Conservation (phyloP, 2,329 filamentous ascomycete genomes). For the Hypoxylon sp. region DNA sequence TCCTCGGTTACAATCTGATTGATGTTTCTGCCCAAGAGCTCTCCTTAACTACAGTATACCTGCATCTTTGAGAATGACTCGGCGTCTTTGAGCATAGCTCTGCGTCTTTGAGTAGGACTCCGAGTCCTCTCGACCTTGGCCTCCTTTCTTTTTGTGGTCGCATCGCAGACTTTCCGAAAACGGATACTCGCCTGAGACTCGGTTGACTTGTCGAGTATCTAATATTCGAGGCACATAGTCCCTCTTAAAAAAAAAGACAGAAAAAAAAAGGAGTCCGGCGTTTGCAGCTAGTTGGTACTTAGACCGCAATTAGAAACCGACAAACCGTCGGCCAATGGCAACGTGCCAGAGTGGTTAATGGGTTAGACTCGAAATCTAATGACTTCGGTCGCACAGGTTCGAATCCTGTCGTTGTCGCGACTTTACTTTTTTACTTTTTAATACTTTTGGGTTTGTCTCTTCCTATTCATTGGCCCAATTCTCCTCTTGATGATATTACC, state of each 20-base stretch:
- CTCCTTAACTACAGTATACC: background rate
- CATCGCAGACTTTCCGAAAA: background rate
- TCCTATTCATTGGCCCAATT: background rate
- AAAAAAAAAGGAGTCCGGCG: background rate
- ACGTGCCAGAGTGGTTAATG: conserved; percentile 38
- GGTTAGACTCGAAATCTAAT: conserved; percentile 39
- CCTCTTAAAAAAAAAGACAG: background rate
- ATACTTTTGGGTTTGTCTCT: background rate
- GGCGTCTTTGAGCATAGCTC: background rate
- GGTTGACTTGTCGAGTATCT: background rate
- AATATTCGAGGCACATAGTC: background rate
- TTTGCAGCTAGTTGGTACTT: background rate
- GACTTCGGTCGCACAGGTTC: conserved; percentile 37
- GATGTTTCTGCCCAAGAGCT: too few relatives aligned
- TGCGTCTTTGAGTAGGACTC: background rate
- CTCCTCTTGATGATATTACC: too few relatives aligned
- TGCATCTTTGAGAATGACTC: background rate
- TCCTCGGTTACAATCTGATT: too few relatives aligned
- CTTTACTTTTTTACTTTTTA: conserved; percentile 14
- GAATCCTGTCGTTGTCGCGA: conserved; percentile 36
- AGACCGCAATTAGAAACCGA: background rate
- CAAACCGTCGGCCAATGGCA: conserved; percentile 5
- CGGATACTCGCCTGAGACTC: background rate
- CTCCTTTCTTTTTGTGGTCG: background rate
- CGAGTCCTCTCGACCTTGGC: background rate